These are phyloP conservation scores for Suillus occidentalis DNA, from an alignment of 768 basidiomycete species.

Conservation along the genomic window DNA sequence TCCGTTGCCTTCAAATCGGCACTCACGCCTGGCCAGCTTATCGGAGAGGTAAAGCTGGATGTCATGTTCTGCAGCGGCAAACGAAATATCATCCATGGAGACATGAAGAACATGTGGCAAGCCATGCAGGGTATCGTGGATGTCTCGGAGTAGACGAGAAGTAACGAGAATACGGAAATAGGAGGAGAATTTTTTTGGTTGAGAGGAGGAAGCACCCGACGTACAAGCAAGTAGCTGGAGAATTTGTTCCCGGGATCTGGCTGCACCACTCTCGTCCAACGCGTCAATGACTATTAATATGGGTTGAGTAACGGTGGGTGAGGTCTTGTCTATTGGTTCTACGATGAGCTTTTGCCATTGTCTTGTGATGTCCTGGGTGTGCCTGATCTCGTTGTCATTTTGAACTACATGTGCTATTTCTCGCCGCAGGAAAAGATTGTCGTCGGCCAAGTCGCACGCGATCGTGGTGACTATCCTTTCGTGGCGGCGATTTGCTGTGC, in stretches of 20 bases:
- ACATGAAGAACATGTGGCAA: neutral
- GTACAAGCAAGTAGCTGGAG: constrained; percentile 21
- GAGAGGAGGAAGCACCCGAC: neutral
- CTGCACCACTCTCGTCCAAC: constrained; percentile 35
- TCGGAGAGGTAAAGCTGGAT: neutral
- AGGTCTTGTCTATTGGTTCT: constrained; percentile 17
- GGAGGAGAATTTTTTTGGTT: neutral
- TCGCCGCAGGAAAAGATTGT: constrained; percentile 8
- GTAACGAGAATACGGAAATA: constrained; percentile 22
- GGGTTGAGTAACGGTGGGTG: neutral
- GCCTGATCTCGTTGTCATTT: neutral
- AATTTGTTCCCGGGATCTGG: constrained; percentile 17
- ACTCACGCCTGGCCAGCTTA: neutral
- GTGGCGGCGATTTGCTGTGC: constrained; percentile 18
- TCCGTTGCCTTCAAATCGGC: neutral
- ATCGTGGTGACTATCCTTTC: constrained; percentile 33
- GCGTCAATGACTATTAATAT: constrained; percentile 37
- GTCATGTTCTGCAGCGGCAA: neutral
- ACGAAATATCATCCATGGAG: constrained; percentile 1
- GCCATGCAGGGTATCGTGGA: constrained; percentile 11
- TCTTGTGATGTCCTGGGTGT: neutral
- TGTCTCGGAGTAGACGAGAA: constrained; percentile 30
- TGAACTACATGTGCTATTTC: constrained; percentile 9
- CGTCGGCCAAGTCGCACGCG: constrained; percentile 28
- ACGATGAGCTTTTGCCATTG: constrained; percentile 23